phyloP scores from a whole-genome alignment of 345 rosid species.

The Dipteronia sinensis region DNA sequence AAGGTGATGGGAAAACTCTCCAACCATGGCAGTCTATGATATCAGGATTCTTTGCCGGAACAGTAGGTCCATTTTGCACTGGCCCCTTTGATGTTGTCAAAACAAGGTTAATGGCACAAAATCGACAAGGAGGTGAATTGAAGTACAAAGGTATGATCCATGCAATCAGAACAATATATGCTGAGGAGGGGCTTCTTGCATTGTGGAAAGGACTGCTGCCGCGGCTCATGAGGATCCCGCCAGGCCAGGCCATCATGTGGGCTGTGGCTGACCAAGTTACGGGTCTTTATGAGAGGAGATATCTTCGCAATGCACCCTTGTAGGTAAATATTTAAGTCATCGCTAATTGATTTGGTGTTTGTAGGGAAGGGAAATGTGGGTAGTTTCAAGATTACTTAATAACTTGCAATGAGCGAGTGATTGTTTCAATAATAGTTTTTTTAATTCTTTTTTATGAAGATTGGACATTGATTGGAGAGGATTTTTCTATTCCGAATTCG shows the following conservation, averaged over 20 bases:
- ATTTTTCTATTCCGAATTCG: too few relatives aligned
- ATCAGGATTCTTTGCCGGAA: conserved; percentile 94
- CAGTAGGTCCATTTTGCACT: conserved; percentile 88
- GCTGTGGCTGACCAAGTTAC: conserved; percentile 93
- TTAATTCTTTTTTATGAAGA: neutral
- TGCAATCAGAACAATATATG: conserved; percentile 76
- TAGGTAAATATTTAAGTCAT: conserved; percentile 36
- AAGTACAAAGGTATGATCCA: conserved; percentile 94
- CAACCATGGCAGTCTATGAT: conserved; percentile 98
- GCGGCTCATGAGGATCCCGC: conserved; percentile 95
- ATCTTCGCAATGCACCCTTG: conserved; percentile 44
- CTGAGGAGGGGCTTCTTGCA: conserved; percentile 78
- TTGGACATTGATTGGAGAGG: neutral
- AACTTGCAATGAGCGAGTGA: neutral
- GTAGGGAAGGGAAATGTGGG: neutral
- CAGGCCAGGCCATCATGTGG: conserved; percentile 99
- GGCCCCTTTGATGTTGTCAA: conserved; percentile 99
- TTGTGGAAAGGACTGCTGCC: conserved; percentile 96
- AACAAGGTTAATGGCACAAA: conserved; percentile 96
- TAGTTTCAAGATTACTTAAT: neutral
- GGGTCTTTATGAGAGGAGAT: conserved; percentile 77
- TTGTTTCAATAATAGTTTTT: neutral
- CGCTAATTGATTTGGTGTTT: neutral
- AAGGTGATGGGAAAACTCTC: conserved; percentile 84
- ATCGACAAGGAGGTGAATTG: conserved; percentile 51